These are phyloP conservation scores for Chalaropsis thielavioides DNA, from an alignment of 2,329 filamentous ascomycete genomes.

Conservation along the genomic window DNA sequence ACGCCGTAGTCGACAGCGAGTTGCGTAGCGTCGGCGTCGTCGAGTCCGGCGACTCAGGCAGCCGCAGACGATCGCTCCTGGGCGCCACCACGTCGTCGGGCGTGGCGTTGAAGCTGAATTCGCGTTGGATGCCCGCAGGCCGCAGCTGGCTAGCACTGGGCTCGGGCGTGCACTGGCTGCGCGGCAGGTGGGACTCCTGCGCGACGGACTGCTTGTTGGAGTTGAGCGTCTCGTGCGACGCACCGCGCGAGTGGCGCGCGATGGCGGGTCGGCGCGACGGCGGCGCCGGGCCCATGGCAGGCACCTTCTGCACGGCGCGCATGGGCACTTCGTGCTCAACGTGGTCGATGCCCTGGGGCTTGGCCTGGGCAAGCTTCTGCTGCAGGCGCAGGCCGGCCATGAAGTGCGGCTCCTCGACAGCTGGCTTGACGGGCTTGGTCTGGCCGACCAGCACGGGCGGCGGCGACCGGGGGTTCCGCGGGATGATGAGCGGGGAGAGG, in stretches of 20 bases:
- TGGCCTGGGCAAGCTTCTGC: conserved; percentile 1
- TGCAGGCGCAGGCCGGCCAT: conserved; percentile 13
- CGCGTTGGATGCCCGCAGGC: not conserved
- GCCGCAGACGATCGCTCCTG: not conserved
- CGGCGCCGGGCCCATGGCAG: not conserved
- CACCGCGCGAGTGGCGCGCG: not conserved
- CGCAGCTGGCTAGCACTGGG: not conserved
- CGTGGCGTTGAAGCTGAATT: conserved; percentile 8
- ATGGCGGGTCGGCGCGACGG: not conserved
- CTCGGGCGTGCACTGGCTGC: not conserved
- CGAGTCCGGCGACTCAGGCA: conserved; percentile 12
- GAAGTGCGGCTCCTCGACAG: conserved; percentile 13
- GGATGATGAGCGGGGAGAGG: conserved; percentile 12
- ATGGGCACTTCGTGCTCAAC: not conserved
- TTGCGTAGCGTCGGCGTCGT: conserved; percentile 11
- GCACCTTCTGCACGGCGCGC: not conserved
- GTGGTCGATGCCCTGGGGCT: not conserved
- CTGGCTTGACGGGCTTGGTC: not conserved
- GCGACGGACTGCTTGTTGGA: not conserved
- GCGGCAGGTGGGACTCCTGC: not conserved
- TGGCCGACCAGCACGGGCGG: not conserved
- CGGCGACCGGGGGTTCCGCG: not conserved
- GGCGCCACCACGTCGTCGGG: conserved; percentile 3
- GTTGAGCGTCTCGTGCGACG: not conserved
- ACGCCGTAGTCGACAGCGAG: conserved; percentile 10